These are phyloP conservation scores for Penicillium oxalicum DNA, from an alignment of 2,329 filamentous ascomycete species.

Conservation along the genomic window DNA sequence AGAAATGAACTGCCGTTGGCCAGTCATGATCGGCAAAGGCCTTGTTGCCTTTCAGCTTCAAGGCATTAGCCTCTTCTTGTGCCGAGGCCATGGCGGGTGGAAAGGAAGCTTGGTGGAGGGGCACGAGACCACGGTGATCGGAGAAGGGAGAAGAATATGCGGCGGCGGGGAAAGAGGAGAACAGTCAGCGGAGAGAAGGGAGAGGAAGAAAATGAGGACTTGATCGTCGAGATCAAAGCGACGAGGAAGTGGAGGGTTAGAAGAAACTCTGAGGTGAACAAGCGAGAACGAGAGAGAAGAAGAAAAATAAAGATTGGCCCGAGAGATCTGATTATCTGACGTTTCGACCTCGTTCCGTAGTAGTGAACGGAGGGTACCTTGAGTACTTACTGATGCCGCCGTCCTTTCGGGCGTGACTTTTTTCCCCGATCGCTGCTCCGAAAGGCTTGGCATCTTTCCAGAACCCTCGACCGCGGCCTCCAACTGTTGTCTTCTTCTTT, in stretches of 20 bases:
- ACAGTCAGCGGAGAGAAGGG: background rate
- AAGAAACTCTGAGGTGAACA: constrained; percentile 2
- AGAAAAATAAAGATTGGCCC: background rate
- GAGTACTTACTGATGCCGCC: too few species aligned
- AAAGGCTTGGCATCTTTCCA: constrained; percentile 30
- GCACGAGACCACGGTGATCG: constrained; percentile 25
- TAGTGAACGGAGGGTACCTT: too few species aligned
- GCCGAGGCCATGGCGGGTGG: constrained; percentile 37
- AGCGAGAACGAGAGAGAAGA: background rate
- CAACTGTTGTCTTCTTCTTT: background rate
- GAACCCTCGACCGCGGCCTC: constrained; percentile 18
- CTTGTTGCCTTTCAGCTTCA: constrained; percentile 93
- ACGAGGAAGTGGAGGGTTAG: background rate
- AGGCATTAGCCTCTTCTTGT: constrained; percentile 64
- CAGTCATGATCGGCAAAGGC: constrained; percentile 86
- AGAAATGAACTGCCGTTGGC: constrained; percentile 72
- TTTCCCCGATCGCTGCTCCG: constrained; percentile 16
- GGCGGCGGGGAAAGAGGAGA: background rate
- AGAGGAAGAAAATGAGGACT: constrained; percentile 7
- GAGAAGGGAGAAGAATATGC: constrained; percentile 2
- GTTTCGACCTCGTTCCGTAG: background rate
- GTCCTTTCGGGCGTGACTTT: constrained; percentile 4
- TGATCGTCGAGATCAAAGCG: background rate
- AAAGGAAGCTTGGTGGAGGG: constrained; percentile 10
- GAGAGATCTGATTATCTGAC: constrained; percentile 8